These are phyloP conservation scores for Chytriomyces sp. DNA, from an alignment of 192 early-diverging fungal species.

Conservation along the genomic window DNA sequence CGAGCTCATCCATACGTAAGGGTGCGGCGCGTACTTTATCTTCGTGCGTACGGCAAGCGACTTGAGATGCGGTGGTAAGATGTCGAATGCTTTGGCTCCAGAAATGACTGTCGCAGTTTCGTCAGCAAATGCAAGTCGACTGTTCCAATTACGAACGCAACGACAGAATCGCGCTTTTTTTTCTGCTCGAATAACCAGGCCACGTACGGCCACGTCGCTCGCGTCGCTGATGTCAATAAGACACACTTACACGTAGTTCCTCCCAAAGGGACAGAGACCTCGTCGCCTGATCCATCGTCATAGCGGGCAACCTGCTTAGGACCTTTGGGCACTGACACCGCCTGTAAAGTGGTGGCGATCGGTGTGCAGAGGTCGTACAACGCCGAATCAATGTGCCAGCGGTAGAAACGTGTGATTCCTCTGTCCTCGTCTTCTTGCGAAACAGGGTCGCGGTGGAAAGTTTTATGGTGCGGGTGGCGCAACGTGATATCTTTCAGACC, in stretches of 20 bases:
- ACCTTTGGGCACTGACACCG: constrained; percentile 1
- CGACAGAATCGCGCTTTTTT: too few relatives aligned
- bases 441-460: constrained; percentile 6
- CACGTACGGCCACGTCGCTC: not conserved
- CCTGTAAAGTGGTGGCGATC: constrained; percentile 15
- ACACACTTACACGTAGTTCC: constrained; percentile 11
- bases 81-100: constrained; percentile 15
- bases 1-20: constrained; percentile 25
- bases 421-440: constrained; percentile 2
- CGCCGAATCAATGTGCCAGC: constrained; percentile 31
- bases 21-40: constrained; percentile 24
- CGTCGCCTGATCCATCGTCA: constrained; percentile 12
- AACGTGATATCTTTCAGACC: not conserved
- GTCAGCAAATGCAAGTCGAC: too few relatives aligned
- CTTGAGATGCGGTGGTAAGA: constrained; percentile 11
- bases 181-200: not conserved
- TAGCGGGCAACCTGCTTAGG: constrained; percentile 8
- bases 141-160: too few relatives aligned
- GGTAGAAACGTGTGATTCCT: constrained; percentile 21
- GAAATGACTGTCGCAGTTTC: constrained; percentile 24
- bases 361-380: constrained; percentile 23
- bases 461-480: constrained; percentile 17
- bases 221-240: not conserved
- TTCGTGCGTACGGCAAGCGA: constrained; percentile 18
- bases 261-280: constrained; percentile 5